phyloP scores from a whole-genome alignment of 2,329 filamentous ascomycete species.

The Plectosphaerella plurivora region DNA sequence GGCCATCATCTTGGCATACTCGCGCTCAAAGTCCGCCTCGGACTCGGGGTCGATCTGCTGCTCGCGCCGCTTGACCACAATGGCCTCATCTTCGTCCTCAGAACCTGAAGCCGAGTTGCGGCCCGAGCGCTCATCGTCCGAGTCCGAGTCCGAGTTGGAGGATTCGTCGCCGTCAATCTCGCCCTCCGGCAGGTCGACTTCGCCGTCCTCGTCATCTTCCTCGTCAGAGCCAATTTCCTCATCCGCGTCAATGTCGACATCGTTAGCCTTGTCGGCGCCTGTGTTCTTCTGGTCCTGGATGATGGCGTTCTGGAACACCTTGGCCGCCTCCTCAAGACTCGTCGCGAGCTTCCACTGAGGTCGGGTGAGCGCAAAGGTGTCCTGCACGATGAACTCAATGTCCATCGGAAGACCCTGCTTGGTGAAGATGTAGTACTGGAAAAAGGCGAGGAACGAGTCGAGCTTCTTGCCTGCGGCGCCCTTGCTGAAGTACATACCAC shows the following conservation, averaged over 20 bases:
- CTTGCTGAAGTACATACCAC: conserved; percentile 92
- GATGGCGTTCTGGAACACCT: conserved; percentile 81
- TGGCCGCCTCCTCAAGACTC: conserved; percentile 76
- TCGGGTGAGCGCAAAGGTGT: conserved; percentile 78
- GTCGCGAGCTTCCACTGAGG: conserved; percentile 89
- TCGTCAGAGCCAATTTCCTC: conserved; percentile 65
- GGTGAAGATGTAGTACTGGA: conserved; percentile 93
- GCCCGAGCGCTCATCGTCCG: not conserved
- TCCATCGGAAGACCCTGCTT: conserved; percentile 93
- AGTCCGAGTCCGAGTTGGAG: conserved; percentile 24
- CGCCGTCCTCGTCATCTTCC: conserved; percentile 66
- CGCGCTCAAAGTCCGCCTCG: conserved; percentile 95
- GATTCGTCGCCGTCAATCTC: conserved; percentile 57
- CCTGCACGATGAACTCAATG: conserved; percentile 92
- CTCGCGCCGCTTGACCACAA: conserved; percentile 86
- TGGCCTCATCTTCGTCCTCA: conserved; percentile 73
- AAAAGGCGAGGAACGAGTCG: conserved; percentile 94
- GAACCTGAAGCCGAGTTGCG: conserved; percentile 5
- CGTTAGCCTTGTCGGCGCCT: conserved; percentile 62
- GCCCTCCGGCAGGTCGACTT: conserved; percentile 57
- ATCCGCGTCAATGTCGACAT: conserved; percentile 68
- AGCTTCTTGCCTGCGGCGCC: conserved; percentile 94
- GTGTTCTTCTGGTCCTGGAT: conserved; percentile 82
- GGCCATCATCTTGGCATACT: conserved; percentile 97
- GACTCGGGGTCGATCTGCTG: conserved; percentile 88